Evolutionary conservation across 1,284 basidiomycete species (phyloP).

Genomic region (Sanghuangporus sanghuang): DNA sequence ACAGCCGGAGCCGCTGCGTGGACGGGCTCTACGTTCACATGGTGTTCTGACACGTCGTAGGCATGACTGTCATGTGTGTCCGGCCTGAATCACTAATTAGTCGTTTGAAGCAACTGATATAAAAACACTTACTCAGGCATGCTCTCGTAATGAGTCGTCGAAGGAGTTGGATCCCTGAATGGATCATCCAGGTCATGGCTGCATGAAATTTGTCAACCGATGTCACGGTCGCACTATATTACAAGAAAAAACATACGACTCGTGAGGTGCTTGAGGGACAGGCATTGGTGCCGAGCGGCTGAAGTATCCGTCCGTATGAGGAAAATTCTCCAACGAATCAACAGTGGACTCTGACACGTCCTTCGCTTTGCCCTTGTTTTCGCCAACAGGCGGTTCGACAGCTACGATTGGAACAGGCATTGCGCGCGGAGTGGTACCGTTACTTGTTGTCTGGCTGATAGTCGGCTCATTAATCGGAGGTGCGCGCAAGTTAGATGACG

Average conservation of each 20-base stretch:
- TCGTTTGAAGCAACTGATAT: neutral
- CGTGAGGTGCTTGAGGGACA: neutral
- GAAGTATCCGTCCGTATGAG: slow-evolving; percentile 8
- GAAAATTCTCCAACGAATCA: neutral
- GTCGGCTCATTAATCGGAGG: neutral
- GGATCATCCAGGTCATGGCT: slow-evolving; percentile 12
- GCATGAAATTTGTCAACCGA: neutral
- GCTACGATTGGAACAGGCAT: neutral
- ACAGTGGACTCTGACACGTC: neutral
- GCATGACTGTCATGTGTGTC: neutral
- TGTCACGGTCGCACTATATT: neutral
- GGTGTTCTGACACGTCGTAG: neutral
- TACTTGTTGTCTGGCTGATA: neutral
- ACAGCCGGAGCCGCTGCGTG: neutral
- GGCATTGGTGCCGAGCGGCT: slow-evolving; percentile 4
- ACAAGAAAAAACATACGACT: neutral
- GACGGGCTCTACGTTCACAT: neutral
- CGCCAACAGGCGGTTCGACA: neutral
- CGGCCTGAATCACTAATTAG: neutral
- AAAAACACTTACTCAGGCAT: slow-evolving; percentile 7
- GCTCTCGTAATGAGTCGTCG: slow-evolving; percentile 14
- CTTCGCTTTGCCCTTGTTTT: slow-evolving; percentile 14
- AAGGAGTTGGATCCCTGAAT: slow-evolving; percentile 16
- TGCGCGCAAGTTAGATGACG: slow-evolving; percentile 1
- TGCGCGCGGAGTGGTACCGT: slow-evolving; percentile 13